phyloP scores from a whole-genome alignment of 208 protist species.

The Leishmania gerbilli region DNA sequence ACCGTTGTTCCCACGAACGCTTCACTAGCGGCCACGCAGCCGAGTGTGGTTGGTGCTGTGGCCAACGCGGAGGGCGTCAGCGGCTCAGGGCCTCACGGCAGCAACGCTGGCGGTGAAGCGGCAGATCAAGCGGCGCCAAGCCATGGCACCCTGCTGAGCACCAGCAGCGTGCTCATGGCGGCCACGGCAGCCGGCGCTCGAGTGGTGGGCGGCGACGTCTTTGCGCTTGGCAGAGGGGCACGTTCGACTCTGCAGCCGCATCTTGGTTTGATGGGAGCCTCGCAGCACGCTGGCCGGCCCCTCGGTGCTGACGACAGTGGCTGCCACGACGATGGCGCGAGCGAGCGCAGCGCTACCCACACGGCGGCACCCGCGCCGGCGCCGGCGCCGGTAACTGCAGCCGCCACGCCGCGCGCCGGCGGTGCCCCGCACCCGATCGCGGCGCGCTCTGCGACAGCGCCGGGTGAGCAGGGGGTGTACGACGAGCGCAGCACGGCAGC shows the following conservation, averaged over 20 bases:
- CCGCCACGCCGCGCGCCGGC: neutral
- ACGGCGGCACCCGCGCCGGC: neutral
- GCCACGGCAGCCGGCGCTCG: neutral
- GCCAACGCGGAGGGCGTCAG: neutral
- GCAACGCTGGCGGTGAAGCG: neutral
- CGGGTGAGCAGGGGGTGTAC: neutral
- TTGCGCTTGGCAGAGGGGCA: slow-evolving; percentile 15
- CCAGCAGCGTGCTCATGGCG: slow-evolving; percentile 10
- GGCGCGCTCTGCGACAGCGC: neutral
- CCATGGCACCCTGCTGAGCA: neutral
- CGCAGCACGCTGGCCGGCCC: neutral
- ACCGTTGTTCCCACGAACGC: slow-evolving; percentile 18
- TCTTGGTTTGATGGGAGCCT: neutral
- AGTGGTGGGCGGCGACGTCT: slow-evolving; percentile 13
- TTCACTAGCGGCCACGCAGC: neutral
- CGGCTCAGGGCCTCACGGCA: neutral
- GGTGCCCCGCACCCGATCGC: neutral
- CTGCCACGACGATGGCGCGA: neutral
- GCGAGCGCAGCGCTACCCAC: neutral
- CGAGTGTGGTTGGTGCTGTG: neutral
- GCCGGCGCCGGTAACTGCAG: neutral
- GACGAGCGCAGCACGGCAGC: neutral
- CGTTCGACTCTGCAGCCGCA: neutral
- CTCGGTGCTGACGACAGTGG: neutral
- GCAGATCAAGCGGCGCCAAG: neutral